These are phyloP conservation scores for Castanea mollissima DNA, from an alignment of 306 rosid genomes.

Conservation along the genomic window DNA sequence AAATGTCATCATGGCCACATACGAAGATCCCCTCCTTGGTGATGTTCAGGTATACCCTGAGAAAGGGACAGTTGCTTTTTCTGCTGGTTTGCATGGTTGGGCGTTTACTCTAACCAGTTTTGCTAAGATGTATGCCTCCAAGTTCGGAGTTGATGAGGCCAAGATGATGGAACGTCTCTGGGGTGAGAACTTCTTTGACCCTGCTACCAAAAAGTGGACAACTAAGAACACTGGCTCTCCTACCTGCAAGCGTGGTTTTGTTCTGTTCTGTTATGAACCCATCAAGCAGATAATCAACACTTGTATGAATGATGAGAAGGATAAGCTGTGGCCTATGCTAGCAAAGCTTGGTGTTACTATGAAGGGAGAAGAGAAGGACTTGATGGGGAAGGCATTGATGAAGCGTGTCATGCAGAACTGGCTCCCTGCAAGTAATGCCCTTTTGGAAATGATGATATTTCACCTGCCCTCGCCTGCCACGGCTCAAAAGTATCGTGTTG, in stretches of 20 bases:
- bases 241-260: conserved; percentile 53
- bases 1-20: conserved; percentile 84
- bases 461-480: conserved; percentile 63
- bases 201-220: conserved; percentile 65
- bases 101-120: conserved; percentile 67
- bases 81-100: conserved; percentile 86
- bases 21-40: conserved; percentile 75
- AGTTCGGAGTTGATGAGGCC: conserved; percentile 53
- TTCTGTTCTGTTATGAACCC: conserved; percentile 55
- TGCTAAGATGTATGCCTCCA: conserved; percentile 60
- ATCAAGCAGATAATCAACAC: conserved; percentile 53
- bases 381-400: conserved; percentile 52
- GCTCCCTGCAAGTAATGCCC: conserved; percentile 61
- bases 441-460: conserved; percentile 71
- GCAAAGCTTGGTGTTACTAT: conserved; percentile 45
- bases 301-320: conserved; percentile 67
- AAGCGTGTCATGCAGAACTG: conserved; percentile 62
- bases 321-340: conserved; percentile 66
- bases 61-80: conserved; percentile 78
- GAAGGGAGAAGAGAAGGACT: conserved; percentile 51
- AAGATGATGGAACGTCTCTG: conserved; percentile 66
- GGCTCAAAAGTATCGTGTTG: conserved; percentile 68
- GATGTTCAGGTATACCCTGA: conserved; percentile 70
- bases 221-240: conserved; percentile 42
- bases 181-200: conserved; percentile 56